These are phyloP conservation scores for Talaromyces stipitatus DNA, from an alignment of 495 filamentous ascomycete species.

Conservation along the genomic window DNA sequence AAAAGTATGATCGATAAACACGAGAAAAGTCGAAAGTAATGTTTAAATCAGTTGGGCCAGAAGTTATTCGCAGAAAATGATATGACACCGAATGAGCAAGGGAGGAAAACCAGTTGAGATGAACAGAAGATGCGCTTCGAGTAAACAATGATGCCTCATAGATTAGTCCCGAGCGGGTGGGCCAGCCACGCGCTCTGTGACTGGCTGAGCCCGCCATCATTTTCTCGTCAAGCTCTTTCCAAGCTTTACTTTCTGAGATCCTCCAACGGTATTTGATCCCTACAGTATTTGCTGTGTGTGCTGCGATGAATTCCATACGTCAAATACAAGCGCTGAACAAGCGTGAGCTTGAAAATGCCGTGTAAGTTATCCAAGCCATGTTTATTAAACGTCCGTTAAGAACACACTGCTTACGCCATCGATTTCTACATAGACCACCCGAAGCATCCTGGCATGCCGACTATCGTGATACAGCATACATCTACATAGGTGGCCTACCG, in stretches of 20 bases:
- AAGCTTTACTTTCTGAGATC: neutral
- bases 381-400: neutral
- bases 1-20: neutral
- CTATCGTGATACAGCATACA: conserved; percentile 93
- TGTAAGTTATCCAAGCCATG: conserved; percentile 44
- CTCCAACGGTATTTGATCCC: neutral
- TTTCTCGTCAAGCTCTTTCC: neutral
- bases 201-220: neutral
- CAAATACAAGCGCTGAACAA: conserved; percentile 90
- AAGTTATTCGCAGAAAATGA: neutral
- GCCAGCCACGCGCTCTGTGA: neutral
- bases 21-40: neutral
- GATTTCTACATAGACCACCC: conserved; percentile 44
- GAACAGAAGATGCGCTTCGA: neutral
- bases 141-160: neutral
- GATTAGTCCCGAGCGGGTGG: neutral
- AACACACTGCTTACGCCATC: conserved; percentile 8
- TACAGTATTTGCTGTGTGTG: neutral
- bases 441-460: conserved; percentile 96
- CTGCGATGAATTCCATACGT: conserved; percentile 81
- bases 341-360: conserved; percentile 81
- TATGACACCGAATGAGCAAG: neutral
- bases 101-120: neutral
- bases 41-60: neutral
- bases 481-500: conserved; percentile 92